Evolutionary conservation across 2,329 filamentous ascomycete species (phyloP).

Genomic region (Coniella vitis): DNA sequence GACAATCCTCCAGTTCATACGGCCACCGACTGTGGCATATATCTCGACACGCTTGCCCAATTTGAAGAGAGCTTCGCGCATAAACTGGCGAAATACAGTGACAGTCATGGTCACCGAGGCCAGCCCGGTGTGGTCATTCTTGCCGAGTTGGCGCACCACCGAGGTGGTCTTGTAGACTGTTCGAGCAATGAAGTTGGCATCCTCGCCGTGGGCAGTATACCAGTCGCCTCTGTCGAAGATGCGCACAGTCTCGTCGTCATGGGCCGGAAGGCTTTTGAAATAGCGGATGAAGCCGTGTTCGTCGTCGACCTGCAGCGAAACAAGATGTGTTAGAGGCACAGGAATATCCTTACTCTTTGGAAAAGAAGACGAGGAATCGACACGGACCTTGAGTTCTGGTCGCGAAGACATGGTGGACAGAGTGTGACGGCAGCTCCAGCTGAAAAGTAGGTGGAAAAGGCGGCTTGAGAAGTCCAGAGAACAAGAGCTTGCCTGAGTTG

Average conservation of each 20-base stretch:
- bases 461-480: neutral
- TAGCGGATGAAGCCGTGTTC: slow-evolving; percentile 95
- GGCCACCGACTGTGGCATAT: slow-evolving; percentile 66
- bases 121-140: slow-evolving; percentile 74
- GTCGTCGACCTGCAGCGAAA: slow-evolving; percentile 68
- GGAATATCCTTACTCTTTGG: neutral
- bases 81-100: slow-evolving; percentile 91
- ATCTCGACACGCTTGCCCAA: slow-evolving; percentile 89
- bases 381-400: slow-evolving; percentile 60
- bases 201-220: slow-evolving; percentile 87
- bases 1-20: slow-evolving; percentile 84
- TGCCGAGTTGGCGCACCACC: slow-evolving; percentile 82
- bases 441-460: neutral
- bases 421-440: neutral
- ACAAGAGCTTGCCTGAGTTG: neutral
- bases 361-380: slow-evolving; percentile 2
- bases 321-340: slow-evolving; percentile 10
- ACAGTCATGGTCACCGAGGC: slow-evolving; percentile 92
- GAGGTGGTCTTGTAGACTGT: slow-evolving; percentile 97
- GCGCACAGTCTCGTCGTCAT: slow-evolving; percentile 69
- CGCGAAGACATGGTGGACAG: slow-evolving; percentile 56
- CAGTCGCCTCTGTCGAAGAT: slow-evolving; percentile 93
- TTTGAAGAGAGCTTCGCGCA: slow-evolving; percentile 88
- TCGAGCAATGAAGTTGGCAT: slow-evolving; percentile 77
- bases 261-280: slow-evolving; percentile 76